phyloP scores from a whole-genome alignment of 176 grass and related monocot genomes.

The Ampelocalamus luodianensis region DNA sequence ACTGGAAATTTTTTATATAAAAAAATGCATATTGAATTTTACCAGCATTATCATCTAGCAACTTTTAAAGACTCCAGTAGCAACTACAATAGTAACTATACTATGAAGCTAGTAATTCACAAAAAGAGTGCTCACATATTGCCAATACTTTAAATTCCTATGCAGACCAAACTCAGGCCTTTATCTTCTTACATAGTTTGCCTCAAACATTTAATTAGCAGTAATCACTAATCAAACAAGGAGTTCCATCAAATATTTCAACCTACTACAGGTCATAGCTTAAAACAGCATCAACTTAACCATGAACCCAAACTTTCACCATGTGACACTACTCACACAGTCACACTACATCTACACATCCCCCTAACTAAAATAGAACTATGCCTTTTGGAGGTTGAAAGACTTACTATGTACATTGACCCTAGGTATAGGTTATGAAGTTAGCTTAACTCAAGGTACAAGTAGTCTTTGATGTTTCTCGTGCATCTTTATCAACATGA shows the following conservation, averaged over 20 bases:
- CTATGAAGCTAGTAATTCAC: background rate
- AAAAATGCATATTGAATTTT: conserved; percentile 1
- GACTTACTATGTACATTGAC: background rate
- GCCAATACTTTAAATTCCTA: background rate
- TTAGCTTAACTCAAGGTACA: background rate
- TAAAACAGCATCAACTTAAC: background rate
- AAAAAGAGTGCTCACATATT: background rate
- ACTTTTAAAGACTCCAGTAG: background rate
- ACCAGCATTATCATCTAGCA: conserved; percentile 6
- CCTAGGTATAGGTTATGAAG: background rate
- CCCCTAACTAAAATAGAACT: background rate
- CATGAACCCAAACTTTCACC: too few relatives aligned
- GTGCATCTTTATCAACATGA: background rate
- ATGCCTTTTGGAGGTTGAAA: background rate
- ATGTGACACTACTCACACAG: background rate
- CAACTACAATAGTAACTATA: too few relatives aligned
- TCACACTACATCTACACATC: background rate
- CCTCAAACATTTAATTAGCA: background rate
- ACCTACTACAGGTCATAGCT: background rate
- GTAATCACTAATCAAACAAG: conserved; percentile 28
- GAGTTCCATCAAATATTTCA: conserved; percentile 5
- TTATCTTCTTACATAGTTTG: background rate
- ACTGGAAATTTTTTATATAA: background rate
- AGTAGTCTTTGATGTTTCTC: background rate
- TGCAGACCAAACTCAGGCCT: background rate